Base-by-base conservation (phyloP, 176 grass and related monocot genomes). In the Paspalum vaginatum region DNA sequence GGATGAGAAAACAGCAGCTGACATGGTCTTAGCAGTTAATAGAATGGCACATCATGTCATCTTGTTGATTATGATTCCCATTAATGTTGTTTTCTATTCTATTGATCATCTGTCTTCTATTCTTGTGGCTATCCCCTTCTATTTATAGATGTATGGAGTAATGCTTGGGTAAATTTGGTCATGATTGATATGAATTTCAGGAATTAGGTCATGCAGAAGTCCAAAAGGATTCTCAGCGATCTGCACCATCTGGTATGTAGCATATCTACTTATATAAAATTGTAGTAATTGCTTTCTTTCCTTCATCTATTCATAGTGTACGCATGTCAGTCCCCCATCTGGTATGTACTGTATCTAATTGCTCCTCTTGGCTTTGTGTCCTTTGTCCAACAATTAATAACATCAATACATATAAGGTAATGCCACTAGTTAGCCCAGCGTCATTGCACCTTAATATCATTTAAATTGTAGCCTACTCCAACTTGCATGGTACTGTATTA, bases 171-270 rank as follows among this genome's bases (percentile, higher is more conserved):
- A 67, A 61, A 84, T 79, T 66, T 72, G 55, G 9, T 67, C 52
- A 17, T 90, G 43, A 80, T 25, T 83, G 63, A 43, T 79, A 17
- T 25, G 1, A 49, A 83, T 79, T 48, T 18, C 87, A 97, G 91
- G 89, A 85, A 70, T 47, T 79, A 58, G 60, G 64, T 60, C 78
- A 67, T 75, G 77, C 69, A 77, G 87, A 89, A 76, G 87, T 81
- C 58, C 83, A 83, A 67, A 90, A 88, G 78, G 87, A 88, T 68
- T 87, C 76, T 55, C 87, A 89, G 61, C 74, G 91, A 68, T 27
- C 79, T 66, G 68, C 85, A 81, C 70, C 65, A 78, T 79, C 85
- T 68, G 83, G 88, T 89, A 68, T 38, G 58, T 56, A 13, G 72
- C 32, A 51, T 22, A 11, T 49, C 26, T n/a, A 24, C 53, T 59